A percentile compares a stretch with the other conserved stretches of the same genome.
These are phyloP conservation scores for Tillandsia leiboldiana DNA, from an alignment of 176 grass and related monocot genomes.

Conservation along the genomic window DNA sequence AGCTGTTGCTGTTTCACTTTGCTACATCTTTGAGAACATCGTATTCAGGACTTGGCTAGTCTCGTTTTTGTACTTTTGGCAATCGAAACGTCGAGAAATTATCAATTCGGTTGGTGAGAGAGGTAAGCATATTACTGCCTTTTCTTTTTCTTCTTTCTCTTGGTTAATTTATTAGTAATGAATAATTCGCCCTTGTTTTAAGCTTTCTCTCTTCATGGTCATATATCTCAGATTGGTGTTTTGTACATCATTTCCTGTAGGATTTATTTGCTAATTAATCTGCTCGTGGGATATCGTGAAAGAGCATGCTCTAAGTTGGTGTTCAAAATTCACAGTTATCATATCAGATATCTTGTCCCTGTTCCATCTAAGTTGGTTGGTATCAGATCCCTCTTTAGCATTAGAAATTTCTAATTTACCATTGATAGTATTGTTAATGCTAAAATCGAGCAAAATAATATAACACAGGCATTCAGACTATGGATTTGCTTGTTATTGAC, in stretches of 20 bases:
- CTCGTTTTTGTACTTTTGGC: neutral
- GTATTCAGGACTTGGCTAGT: neutral
- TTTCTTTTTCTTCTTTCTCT: neutral
- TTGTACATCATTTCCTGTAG: constrained; percentile 8
- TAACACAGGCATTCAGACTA: constrained; percentile 31
- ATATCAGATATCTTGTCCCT: constrained; percentile 1
- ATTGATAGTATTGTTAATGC: neutral
- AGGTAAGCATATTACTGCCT: constrained; percentile 14
- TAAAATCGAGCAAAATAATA: constrained; percentile 11
- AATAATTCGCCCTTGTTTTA: neutral
- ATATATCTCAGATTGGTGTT: constrained; percentile 2
- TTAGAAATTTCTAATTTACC: constrained; percentile 9
- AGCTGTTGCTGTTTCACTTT: constrained; percentile 10
- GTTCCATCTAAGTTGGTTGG: constrained; percentile 26
- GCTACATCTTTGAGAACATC: constrained; percentile 5
- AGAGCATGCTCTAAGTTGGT: neutral
- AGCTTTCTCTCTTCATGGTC: neutral
- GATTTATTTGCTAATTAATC: neutral
- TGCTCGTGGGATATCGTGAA: constrained; percentile 1
- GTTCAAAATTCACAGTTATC: constrained; percentile 13
- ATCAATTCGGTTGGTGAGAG: neutral
- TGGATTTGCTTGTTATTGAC: constrained; percentile 61
- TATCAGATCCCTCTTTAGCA: neutral
- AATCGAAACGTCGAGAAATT: neutral
- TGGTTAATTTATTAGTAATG: neutral